Evolutionary conservation across 164 flowering plant genomes (phyloP).

Genomic region (Sextonia rubra): DNA sequence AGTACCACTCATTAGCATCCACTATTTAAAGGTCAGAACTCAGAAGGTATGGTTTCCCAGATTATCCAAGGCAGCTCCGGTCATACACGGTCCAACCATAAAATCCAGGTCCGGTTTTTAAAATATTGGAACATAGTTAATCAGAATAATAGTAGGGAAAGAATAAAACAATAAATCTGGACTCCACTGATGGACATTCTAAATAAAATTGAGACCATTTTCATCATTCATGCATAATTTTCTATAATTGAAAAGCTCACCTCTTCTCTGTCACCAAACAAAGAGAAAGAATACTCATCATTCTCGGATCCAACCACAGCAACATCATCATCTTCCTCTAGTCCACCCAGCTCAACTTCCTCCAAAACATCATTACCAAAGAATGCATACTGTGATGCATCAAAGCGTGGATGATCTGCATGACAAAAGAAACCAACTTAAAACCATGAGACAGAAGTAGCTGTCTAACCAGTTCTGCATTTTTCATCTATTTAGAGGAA

Average conservation of each 20-base stretch:
- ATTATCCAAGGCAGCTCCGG: not conserved
- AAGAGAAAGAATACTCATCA: slow-evolving; percentile 40
- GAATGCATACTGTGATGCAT: slow-evolving; percentile 73
- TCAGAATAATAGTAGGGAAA: not conserved
- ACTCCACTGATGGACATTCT: not conserved
- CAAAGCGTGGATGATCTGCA: slow-evolving; percentile 42
- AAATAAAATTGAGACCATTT: too few relatives aligned
- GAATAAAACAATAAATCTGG: not conserved
- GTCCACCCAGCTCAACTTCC: slow-evolving; percentile 61
- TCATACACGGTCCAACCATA: not conserved
- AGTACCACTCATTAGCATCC: not conserved
- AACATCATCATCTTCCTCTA: slow-evolving; percentile 43
- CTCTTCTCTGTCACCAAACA: slow-evolving; percentile 44
- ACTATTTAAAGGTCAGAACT: not conserved
- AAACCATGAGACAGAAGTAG: not conserved
- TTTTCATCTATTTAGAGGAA: not conserved
- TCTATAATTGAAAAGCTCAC: slow-evolving; percentile 15
- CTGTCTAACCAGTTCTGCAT: not conserved
- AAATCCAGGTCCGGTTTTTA: not conserved
- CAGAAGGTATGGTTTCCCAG: not conserved
- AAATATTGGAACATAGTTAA: not conserved
- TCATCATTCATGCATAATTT: not conserved
- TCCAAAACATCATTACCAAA: slow-evolving; percentile 49
- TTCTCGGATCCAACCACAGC: slow-evolving; percentile 28
- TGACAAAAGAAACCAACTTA: not conserved